Evolutionary conservation across 257 asterid genomes (phyloP).

Genomic region (Scutellaria baicalensis): DNA sequence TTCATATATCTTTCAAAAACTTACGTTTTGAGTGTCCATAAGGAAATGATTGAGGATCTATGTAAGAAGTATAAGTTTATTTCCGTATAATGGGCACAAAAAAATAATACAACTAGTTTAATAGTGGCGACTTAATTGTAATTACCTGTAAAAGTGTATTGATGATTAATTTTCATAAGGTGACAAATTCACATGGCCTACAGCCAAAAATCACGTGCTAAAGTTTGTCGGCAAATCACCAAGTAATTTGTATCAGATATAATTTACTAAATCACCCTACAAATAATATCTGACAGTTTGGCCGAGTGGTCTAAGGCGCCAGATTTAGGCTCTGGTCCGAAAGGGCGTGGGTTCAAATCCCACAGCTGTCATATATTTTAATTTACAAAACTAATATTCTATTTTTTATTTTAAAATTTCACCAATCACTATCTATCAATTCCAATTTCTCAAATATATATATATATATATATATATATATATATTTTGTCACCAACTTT

Average conservation of each 20-base stretch:
- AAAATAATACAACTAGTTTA: background rate
- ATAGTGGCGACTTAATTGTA: background rate
- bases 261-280: no score
- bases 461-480: no score
- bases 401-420: no score
- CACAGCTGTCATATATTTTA: constrained; percentile 65
- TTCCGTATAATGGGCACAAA: background rate
- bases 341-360: constrained; percentile 99
- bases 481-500: no score
- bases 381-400: no score
- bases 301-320: constrained; percentile 99
- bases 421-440: no score
- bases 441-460: no score
- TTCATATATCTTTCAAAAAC: no score
- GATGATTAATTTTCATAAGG: background rate
- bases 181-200: constrained; percentile 12
- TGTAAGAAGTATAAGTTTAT: background rate
- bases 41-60: background rate
- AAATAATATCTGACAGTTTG: constrained; percentile 48
- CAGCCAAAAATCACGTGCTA: background rate
- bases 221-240: background rate
- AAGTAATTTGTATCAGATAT: no score
- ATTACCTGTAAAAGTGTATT: background rate
- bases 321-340: constrained; percentile 99
- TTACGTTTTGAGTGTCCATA: background rate